Conservation (phyloP, 2,329 filamentous ascomycete species). For the Hypoxylon sp. region DNA sequence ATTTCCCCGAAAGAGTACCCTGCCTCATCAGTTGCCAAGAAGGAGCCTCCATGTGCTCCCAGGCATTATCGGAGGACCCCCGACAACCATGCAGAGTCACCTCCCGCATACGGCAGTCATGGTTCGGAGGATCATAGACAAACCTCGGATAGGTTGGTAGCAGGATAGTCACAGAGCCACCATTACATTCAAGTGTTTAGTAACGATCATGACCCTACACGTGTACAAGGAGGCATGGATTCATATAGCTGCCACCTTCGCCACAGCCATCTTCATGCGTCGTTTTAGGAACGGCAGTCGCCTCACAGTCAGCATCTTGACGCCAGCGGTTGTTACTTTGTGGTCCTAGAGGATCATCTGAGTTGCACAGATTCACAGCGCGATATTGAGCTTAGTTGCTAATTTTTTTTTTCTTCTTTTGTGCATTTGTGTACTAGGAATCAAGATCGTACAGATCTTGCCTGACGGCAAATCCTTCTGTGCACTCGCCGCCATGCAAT, state of each 20-base stretch:
- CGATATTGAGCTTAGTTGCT: constrained; percentile 13
- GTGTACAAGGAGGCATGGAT: constrained; percentile 2
- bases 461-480: constrained; percentile 1
- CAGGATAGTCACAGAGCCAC: not conserved
- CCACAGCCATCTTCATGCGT: constrained; percentile 31
- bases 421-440: constrained; percentile 13
- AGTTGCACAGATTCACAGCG: constrained; percentile 15
- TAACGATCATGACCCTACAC: constrained; percentile 24
- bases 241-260: constrained; percentile 35
- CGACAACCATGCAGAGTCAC: constrained; percentile 18
- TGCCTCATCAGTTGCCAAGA: constrained; percentile 11
- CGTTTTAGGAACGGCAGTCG: not conserved
- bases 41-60: constrained; percentile 23
- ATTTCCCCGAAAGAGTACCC: constrained; percentile 20
- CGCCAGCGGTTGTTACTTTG: not conserved
- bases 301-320: constrained; percentile 15
- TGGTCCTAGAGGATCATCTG: constrained; percentile 29
- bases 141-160: constrained; percentile 11
- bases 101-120: constrained; percentile 18
- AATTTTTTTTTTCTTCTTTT: not conserved
- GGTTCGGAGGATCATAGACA: constrained; percentile 27
- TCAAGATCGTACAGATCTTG: constrained; percentile 22
- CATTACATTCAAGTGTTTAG: constrained; percentile 5
- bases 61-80: constrained; percentile 22
- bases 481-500: constrained; percentile 16